These are phyloP conservation scores for Solanum raphanifolium DNA, from an alignment of 257 asterid species.

Conservation along the genomic window DNA sequence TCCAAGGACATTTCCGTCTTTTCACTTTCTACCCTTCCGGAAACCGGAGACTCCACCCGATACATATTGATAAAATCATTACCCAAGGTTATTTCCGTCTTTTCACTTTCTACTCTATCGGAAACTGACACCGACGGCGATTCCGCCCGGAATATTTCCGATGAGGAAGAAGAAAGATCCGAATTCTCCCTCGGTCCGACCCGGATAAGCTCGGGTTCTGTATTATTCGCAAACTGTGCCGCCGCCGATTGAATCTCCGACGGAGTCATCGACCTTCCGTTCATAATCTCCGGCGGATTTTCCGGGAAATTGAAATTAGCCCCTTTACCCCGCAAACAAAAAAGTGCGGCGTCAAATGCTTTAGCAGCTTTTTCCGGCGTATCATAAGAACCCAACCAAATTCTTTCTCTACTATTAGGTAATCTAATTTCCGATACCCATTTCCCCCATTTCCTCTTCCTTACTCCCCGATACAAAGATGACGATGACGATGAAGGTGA, in stretches of 20 bases:
- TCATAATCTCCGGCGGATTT: constrained; percentile 23
- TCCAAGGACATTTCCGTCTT: constrained; percentile 38
- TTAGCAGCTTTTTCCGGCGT: constrained; percentile 69
- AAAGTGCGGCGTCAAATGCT: constrained; percentile 63
- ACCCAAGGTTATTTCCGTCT: constrained; percentile 39
- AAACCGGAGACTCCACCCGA: constrained; percentile 30
- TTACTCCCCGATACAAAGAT: constrained; percentile 46
- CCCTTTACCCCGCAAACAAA: constrained; percentile 53
- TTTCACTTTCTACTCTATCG: constrained; percentile 16
- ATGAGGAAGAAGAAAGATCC: constrained; percentile 23
- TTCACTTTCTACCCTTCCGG: constrained; percentile 10
- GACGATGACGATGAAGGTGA: constrained; percentile 15
- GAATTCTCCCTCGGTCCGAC: constrained; percentile 8
- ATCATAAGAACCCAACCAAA: constrained; percentile 69
- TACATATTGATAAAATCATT: constrained; percentile 19
- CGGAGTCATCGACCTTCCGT: constrained; percentile 47
- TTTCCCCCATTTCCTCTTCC: constrained; percentile 76
- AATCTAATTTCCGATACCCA: constrained; percentile 61
- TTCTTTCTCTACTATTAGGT: constrained; percentile 64
- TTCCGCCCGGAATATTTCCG: constrained; percentile 24
- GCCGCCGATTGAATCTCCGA: constrained; percentile 62
- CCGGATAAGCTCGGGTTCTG: background rate
- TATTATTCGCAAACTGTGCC: constrained; percentile 40
- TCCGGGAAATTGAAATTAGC: constrained; percentile 64
- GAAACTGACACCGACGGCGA: constrained; percentile 51